phyloP scores from a whole-genome alignment of 345 rosid species.

The Populus simonii region DNA sequence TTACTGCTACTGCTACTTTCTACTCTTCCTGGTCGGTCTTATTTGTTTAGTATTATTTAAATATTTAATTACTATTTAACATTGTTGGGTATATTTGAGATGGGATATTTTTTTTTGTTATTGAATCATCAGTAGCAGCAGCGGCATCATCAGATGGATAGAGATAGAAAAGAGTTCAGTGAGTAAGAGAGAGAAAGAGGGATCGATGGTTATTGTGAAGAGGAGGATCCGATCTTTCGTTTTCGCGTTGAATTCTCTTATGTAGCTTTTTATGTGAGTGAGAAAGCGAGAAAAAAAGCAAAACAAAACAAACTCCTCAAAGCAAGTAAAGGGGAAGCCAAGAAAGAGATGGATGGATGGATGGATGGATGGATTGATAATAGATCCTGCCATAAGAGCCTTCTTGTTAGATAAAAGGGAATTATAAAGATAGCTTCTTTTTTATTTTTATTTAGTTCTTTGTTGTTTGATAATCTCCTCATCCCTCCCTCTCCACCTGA shows the following conservation, averaged over 20 bases:
- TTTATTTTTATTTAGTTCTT: background rate
- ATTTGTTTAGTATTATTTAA: background rate
- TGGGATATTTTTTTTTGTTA: conserved; percentile 13
- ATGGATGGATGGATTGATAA: background rate
- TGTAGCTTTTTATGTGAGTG: conserved; percentile 7
- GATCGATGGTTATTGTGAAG: conserved; percentile 22
- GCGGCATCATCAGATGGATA: conserved; percentile 21
- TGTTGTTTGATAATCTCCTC: background rate
- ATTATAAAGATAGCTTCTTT: no score
- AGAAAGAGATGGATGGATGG: background rate
- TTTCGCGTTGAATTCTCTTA: conserved; percentile 43
- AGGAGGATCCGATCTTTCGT: conserved; percentile 46
- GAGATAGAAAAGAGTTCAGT: conserved; percentile 9
- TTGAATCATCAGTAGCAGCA: background rate
- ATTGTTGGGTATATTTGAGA: conserved; percentile 8
- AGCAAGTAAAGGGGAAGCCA: background rate
- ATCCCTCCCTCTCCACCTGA: background rate
- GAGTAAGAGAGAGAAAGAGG: background rate
- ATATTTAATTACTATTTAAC: background rate
- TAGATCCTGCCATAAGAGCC: no score
- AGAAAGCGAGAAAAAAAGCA: background rate
- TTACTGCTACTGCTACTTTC: background rate
- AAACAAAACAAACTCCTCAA: background rate
- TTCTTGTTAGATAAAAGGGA: no score
- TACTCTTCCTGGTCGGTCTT: background rate